Percentiles rank a stretch among this genome's conserved stretches.
phyloP scores from a whole-genome alignment of 768 basidiomycete genomes.

The Cyclocybe aegerita region DNA sequence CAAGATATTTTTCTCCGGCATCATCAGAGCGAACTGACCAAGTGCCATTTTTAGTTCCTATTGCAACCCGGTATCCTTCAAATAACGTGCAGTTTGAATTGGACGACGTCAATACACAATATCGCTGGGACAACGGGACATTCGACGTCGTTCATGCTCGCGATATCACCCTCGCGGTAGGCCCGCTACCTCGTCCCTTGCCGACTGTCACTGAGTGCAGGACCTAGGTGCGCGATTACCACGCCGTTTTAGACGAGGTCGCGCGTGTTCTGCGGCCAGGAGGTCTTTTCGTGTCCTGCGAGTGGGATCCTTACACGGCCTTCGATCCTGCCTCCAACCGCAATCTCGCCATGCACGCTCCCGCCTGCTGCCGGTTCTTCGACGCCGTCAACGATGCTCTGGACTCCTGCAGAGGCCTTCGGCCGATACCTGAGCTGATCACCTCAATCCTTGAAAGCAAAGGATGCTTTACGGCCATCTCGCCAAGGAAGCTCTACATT shows the following conservation, averaged over 20 bases:
- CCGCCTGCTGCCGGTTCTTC: slow-evolving; percentile 36
- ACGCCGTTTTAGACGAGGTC: slow-evolving; percentile 51
- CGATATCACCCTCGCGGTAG: slow-evolving; percentile 56
- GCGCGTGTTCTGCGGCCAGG: slow-evolving; percentile 65
- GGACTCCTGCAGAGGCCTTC: slow-evolving; percentile 32
- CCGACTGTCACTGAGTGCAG: neutral
- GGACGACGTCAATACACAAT: slow-evolving; percentile 53
- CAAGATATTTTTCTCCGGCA: slow-evolving; percentile 29
- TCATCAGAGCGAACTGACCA: slow-evolving; percentile 8
- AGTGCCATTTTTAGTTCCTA: slow-evolving; percentile 53
- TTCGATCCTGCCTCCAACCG: slow-evolving; percentile 38
- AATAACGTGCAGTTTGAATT: slow-evolving; percentile 67
- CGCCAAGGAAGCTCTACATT: slow-evolving; percentile 33
- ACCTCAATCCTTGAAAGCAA: slow-evolving; percentile 34
- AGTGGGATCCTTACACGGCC: slow-evolving; percentile 41
- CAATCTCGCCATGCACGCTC: slow-evolving; percentile 34
- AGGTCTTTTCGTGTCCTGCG: slow-evolving; percentile 69
- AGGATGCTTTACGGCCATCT: slow-evolving; percentile 42
- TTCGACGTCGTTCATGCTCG: slow-evolving; percentile 73
- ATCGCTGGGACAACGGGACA: slow-evolving; percentile 50
- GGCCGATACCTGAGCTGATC: slow-evolving; percentile 35
- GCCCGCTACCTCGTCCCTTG: slow-evolving; percentile 20
- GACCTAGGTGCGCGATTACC: slow-evolving; percentile 55
- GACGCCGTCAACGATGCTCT: slow-evolving; percentile 36
- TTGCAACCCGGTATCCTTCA: slow-evolving; percentile 62